A percentile compares a stretch with the other conserved stretches of the same genome.
phyloP scores from a whole-genome alignment of 2,329 filamentous ascomycete genomes.

The Aspergillus brasiliensis region DNA sequence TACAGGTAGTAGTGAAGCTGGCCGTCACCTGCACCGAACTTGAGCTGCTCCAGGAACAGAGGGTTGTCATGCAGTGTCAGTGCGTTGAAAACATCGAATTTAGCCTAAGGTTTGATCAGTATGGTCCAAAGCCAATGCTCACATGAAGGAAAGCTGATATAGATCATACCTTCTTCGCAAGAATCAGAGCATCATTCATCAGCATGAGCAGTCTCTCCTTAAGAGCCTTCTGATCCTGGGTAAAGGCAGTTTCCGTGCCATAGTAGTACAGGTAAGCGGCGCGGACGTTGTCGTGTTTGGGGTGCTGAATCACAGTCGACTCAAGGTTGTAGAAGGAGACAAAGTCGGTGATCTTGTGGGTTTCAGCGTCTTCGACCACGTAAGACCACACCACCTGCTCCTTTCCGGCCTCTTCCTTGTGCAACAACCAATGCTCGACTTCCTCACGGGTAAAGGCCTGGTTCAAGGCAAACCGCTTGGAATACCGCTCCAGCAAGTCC shows the following conservation, averaged over 20 bases:
- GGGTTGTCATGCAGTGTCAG: conserved; percentile 92
- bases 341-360: conserved; percentile 89
- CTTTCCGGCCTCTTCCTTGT: conserved; percentile 63
- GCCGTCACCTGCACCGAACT: conserved; percentile 92
- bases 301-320: conserved; percentile 83
- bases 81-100: conserved; percentile 97
- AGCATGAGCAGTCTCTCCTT: conserved; percentile 80
- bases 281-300: conserved; percentile 75
- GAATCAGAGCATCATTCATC: conserved; percentile 80
- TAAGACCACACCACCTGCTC: conserved; percentile 93
- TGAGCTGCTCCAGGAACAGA: conserved; percentile 88
- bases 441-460: conserved; percentile 80
- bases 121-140: no score
- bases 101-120: conserved; percentile 46
- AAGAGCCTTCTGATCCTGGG: conserved; percentile 57
- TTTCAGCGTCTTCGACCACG: conserved; percentile 74
- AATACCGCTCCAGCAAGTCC: conserved; percentile 73
- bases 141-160: no score
- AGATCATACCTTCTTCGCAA: conserved; percentile 71
- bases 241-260: conserved; percentile 76
- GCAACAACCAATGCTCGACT: conserved; percentile 82
- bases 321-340: conserved; percentile 96
- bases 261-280: conserved; percentile 99
- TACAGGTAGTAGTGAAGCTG: conserved; percentile 97
- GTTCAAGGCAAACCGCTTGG: conserved; percentile 78